Conservation (phyloP, 208 protist genomes). For the Acanthamoeba quina region DNA sequence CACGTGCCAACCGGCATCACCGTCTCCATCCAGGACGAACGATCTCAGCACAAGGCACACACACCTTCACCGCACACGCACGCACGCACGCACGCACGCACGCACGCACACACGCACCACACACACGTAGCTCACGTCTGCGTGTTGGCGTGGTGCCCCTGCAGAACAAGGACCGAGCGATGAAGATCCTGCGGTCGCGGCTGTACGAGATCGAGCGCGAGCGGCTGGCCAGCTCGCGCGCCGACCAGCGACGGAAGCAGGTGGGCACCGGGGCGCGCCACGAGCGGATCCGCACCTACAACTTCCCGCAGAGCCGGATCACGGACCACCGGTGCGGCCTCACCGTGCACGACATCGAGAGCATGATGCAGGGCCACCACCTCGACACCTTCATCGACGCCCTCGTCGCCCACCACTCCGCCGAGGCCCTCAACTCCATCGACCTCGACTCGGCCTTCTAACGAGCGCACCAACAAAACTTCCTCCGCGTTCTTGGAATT, state of each 20-base stretch:
- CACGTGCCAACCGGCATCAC: conserved; percentile 89
- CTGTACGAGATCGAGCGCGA: conserved; percentile 84
- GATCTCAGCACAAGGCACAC: conserved; percentile 86
- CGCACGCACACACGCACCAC: not conserved
- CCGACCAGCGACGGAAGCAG: conserved; percentile 69
- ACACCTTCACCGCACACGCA: not conserved
- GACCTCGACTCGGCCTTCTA: not conserved
- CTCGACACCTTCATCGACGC: conserved; percentile 67
- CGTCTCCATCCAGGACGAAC: conserved; percentile 89
- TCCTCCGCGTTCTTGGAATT: too few relatives aligned
- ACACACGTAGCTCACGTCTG: not conserved
- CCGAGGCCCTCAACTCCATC: conserved; percentile 42
- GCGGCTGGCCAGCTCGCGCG: conserved; percentile 67
- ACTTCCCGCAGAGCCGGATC: conserved; percentile 85
- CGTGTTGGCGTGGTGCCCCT: too few relatives aligned
- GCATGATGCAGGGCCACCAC: conserved; percentile 76
- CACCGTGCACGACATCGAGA: conserved; percentile 78
- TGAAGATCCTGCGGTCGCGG: conserved; percentile 85
- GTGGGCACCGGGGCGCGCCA: conserved; percentile 77
- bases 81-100: too few relatives aligned
- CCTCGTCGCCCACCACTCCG: conserved; percentile 18
- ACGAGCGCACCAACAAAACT: too few relatives aligned
- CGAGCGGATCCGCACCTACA: conserved; percentile 92
- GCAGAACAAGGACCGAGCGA: conserved; percentile 87
- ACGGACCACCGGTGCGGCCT: conserved; percentile 87